These are phyloP conservation scores for Pleurotus citrinopileatus DNA, from an alignment of 768 basidiomycete genomes.

Conservation along the genomic window DNA sequence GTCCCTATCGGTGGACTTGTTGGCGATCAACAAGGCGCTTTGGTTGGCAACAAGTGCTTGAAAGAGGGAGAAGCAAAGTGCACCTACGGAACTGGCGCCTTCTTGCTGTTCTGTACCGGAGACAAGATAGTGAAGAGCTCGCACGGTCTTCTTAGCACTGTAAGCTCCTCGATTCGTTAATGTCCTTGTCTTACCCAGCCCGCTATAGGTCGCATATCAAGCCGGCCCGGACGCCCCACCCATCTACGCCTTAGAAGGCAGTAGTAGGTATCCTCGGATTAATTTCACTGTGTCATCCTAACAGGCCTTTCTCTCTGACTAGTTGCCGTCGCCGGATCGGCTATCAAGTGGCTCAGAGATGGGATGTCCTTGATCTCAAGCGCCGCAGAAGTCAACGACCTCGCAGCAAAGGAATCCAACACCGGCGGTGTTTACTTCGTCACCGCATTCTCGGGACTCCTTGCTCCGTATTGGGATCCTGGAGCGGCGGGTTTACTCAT, in stretches of 20 bases:
- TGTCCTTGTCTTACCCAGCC: not conserved
- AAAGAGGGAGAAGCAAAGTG: constrained; percentile 93
- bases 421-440: constrained; percentile 96
- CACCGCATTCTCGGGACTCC: constrained; percentile 91
- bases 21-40: constrained; percentile 97
- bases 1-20: constrained; percentile 89
- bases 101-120: constrained; percentile 94
- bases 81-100: constrained; percentile 97
- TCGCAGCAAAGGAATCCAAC: constrained; percentile 73
- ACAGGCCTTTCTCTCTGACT: not conserved
- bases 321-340: constrained; percentile 95
- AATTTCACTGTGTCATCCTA: not conserved
- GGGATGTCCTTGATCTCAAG: constrained; percentile 79
- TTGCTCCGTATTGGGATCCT: constrained; percentile 98
- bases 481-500: constrained; percentile 85
- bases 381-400: constrained; percentile 79
- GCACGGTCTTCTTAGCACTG: constrained; percentile 89
- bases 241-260: constrained; percentile 92
- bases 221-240: constrained; percentile 75
- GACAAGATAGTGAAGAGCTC: constrained; percentile 78
- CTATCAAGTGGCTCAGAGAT: constrained; percentile 96
- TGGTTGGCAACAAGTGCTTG: constrained; percentile 96
- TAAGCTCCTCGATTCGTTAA: constrained; percentile 26
- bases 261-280: constrained; percentile 54
- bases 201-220: constrained; percentile 79